A percentile compares a stretch with the other conserved stretches of the same genome.
These are phyloP conservation scores for Theileria parva DNA, from an alignment of 169 alveolate species.

Conservation along the genomic window DNA sequence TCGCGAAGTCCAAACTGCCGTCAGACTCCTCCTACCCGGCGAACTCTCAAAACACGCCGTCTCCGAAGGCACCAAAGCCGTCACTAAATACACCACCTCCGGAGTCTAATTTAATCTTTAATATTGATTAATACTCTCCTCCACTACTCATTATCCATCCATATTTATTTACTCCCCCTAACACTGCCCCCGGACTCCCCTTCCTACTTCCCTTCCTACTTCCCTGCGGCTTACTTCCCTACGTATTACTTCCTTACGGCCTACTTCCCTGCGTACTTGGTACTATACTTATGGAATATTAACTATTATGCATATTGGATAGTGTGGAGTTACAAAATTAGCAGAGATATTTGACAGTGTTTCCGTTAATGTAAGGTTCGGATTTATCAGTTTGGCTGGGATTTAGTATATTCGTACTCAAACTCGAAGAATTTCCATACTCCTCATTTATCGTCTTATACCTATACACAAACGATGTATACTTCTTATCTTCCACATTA, in stretches of 20 bases:
- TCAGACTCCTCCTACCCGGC: slow-evolving; percentile 97
- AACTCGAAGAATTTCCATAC: background rate
- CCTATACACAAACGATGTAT: slow-evolving; percentile 38
- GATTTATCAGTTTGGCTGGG: background rate
- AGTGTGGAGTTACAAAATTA: background rate
- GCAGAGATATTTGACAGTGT: slow-evolving; percentile 11
- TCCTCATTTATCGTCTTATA: slow-evolving; percentile 35
- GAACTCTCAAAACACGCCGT: slow-evolving; percentile 99
- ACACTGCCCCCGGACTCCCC: too few relatives aligned
- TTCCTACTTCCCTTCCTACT: too few relatives aligned
- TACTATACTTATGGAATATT: too few relatives aligned
- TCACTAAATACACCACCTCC: slow-evolving; percentile 94
- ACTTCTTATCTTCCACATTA: background rate
- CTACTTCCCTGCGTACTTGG: background rate
- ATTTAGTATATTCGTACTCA: too few relatives aligned
- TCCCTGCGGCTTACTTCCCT: background rate
- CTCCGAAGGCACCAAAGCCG: slow-evolving; percentile 99
- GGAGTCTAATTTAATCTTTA: slow-evolving; percentile 69
- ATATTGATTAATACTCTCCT: too few relatives aligned
- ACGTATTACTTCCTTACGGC: background rate
- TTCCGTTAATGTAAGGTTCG: slow-evolving; percentile 12
- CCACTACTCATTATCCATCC: too few relatives aligned
- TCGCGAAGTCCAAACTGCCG: slow-evolving; percentile 99
- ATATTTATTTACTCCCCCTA: too few relatives aligned
- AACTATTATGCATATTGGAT: too few relatives aligned